Evolutionary conservation across 805 yeast species (phyloP).

Genomic region (Lachancea mirantina): DNA sequence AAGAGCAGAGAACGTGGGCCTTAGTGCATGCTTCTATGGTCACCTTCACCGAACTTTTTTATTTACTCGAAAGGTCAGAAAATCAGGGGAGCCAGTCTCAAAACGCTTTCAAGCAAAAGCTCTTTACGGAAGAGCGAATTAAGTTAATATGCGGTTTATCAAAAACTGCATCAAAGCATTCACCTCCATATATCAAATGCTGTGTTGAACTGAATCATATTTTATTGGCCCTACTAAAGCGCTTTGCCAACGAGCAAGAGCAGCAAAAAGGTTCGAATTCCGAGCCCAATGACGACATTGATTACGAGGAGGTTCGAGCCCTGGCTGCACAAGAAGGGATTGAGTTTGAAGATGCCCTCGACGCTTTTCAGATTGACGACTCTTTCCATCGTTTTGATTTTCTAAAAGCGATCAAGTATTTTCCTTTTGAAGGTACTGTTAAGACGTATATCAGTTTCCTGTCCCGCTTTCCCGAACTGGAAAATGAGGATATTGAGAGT

Average conservation of each 20-base stretch:
- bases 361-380: slow-evolving; percentile 18
- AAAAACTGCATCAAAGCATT: slow-evolving; percentile 52
- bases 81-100: slow-evolving; percentile 37
- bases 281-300: too few relatives aligned
- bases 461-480: slow-evolving; percentile 53
- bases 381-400: slow-evolving; percentile 15
- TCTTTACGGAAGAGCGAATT: slow-evolving; percentile 61
- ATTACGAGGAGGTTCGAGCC: slow-evolving; percentile 23
- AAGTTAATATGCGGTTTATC: slow-evolving; percentile 54
- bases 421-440: slow-evolving; percentile 46
- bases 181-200: slow-evolving; percentile 53
- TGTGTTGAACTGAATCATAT: slow-evolving; percentile 60
- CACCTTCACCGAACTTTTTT: slow-evolving; percentile 56
- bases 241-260: not conserved
- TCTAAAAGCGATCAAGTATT: slow-evolving; percentile 18
- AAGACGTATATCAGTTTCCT: slow-evolving; percentile 60
- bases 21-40: slow-evolving; percentile 64
- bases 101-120: slow-evolving; percentile 50
- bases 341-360: slow-evolving; percentile 30
- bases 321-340: slow-evolving; percentile 31
- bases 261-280: too few relatives aligned
- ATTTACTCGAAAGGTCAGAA: slow-evolving; percentile 37
- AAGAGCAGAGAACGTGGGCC: slow-evolving; percentile 42
- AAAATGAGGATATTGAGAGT: slow-evolving; percentile 51
- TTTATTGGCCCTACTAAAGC: slow-evolving; percentile 60